Base-by-base conservation (phyloP, 1,284 basidiomycete genomes). In the Cutaneotrichosporon cyanovorans region DNA sequence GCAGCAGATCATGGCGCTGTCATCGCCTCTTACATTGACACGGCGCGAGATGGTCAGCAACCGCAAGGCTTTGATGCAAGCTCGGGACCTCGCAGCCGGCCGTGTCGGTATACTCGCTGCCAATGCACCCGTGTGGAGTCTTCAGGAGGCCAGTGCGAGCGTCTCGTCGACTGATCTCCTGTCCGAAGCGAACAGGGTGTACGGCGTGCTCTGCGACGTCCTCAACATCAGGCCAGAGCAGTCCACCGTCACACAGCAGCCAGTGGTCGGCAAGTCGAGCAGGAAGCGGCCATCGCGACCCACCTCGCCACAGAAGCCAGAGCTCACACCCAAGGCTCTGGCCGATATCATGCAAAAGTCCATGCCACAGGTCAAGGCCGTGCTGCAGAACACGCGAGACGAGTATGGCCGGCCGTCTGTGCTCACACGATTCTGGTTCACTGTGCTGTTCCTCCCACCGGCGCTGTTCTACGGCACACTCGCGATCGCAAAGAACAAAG, bases 371-470 rank as follows among this genome's bases (percentile, higher is more conserved):
- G 46, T 56, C 10, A 39, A 46, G 37, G 33, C 34, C 10, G 22
- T 40, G 1, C 48, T 67, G n/a, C 35, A 51, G 14, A 37, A 50
- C 16, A 54, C 57, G 2, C 51, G 70, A 8, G 21, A 44, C 5
- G 45, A 46, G 20, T 65, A 69, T 51, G 52, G 55, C 18, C 61
- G 69, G 9, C 72, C 72, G 0, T 61, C 59, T 0, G 48, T 55
- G 1, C 39, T 70, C 3, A 71, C 68, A 1, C 53, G 72, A 14
- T 57, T 71, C 25, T 73, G 72, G 72, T 65, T 71, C 44, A 62
- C 68, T 0, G 45, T 68, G n/a, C 60, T 73, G 11, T 66, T 72
- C 55, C 48, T 68, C 9, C 72, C 72, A 10, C 63, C 71, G 0
- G 53, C 62, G 0, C 21, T 63, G 2, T 62, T 60, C 51, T 47